Evolutionary conservation across 805 yeast genomes (phyloP), one percentile per base, ranked within the genome.

Genomic region (Candida nemodendra): DNA sequence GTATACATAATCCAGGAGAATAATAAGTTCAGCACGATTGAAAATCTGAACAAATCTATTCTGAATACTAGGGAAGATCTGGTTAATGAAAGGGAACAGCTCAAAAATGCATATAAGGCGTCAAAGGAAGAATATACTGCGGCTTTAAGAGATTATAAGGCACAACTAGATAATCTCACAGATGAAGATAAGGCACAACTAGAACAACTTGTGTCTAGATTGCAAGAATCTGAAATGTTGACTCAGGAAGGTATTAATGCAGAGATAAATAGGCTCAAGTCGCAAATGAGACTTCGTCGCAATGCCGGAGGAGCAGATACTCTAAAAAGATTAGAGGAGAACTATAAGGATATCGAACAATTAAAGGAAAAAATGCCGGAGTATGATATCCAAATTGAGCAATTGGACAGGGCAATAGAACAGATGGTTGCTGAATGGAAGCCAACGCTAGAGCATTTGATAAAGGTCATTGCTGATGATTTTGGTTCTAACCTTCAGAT

Each of bases 401-500:
- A 51, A 0, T 40, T 68, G 15, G 73, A 81, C 9, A 49, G 42
- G 1, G 55, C 56, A 9, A 66, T 78, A 7, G 58, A 66, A 22
- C 45, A 38, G 0, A 11, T 48, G 5, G 39, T 41, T 2, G 13
- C 31, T 6, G 54, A 44, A 2, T 84, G 96, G 85, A 89, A 81
- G 47, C 78, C 80, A 1, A 71, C 73, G 44, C 62, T 91, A 18
- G 68, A 74, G 4, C 50, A 48, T 2, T 66, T 85, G 31, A 76
- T 86, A 0, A 46, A 48, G 2, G 59, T 64, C 19, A 81, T 90
- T 4, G 81, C 95, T 1, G 45, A 50, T 2, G 78, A 80, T 38
- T 93, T 90, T 61, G 65, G 83, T 11, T 65, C 68, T 16, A 73
- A 84, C 34, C 87, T 93, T 58, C 66, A 70, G 4, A 68, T 76